Evolutionary conservation across 2,329 filamentous ascomycete species (phyloP).

Genomic region (Fusarium annulatum): DNA sequence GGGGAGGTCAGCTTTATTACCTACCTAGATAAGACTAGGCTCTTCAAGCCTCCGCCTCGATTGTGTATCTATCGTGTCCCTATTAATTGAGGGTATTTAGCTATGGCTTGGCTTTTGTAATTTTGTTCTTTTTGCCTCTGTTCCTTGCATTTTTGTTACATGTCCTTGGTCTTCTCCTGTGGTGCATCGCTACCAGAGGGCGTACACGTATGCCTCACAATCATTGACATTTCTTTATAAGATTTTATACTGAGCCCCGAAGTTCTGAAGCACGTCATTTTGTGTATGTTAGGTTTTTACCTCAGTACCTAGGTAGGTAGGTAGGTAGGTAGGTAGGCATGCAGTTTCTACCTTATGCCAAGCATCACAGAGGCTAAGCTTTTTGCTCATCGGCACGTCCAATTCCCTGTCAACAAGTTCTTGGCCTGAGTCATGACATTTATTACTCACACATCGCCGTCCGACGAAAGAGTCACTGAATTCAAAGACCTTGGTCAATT

Average conservation of each 20-base stretch:
- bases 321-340: no score
- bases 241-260: not conserved
- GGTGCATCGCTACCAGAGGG: not conserved
- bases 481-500: not conserved
- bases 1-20: not conserved
- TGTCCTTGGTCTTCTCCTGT: not conserved
- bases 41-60: not conserved
- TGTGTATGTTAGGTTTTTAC: not conserved
- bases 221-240: not conserved
- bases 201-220: not conserved
- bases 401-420: conserved; percentile 9
- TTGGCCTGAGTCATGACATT: conserved; percentile 10
- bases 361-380: conserved; percentile 19
- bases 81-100: not conserved
- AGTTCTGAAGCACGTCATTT: not conserved
- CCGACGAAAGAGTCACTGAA: not conserved
- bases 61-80: not conserved
- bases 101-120: not conserved
- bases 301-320: no score
- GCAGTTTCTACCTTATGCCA: not conserved
- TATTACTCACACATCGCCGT: not conserved
- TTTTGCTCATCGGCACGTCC: not conserved
- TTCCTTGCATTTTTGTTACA: not conserved
- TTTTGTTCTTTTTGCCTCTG: not conserved
- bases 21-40: conserved; percentile 5